Evolutionary conservation across 495 filamentous ascomycete genomes (phyloP), one percentile per base, ranked within the genome.

Genomic region (Aspergillus carlsbadensis): DNA sequence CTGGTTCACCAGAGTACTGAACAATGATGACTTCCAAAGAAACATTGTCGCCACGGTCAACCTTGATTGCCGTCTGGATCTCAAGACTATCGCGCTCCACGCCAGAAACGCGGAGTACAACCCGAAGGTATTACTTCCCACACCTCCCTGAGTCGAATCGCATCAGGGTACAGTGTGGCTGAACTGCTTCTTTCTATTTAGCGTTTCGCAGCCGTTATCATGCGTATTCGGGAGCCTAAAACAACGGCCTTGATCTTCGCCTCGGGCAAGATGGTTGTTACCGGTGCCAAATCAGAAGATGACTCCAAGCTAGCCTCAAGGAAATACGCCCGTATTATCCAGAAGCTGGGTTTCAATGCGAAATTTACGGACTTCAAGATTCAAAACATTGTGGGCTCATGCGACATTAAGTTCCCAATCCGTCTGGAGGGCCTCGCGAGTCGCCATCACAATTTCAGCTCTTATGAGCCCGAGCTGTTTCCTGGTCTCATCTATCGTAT

Each of bases 281-380:
- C 94, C 33, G 94, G 94, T 75, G 94, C 95, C 52, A 98, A 98
- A 78, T 96, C 92, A 1, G 94, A 98, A 67, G 94, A 98, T 68
- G 95, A 98, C 67, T 96, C 91, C 43, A 95, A 96, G 74, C 84
- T 98, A 66, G 94, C 94, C 2, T 95, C 90, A 37, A 86, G 95
- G 74, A 98, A 98, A 78, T 98, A 98, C 74, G 94, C 94, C 20
- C 91, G 94, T 60, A 98, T 98, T 75, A 98, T 98, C 66, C 94
- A 98, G 80, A 98, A 98, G 79, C 91, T 98, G 55, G 94, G 94
- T 50, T 98, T 98, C 84, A 96, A 96, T 61, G 92, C 95, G 57
- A 97, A 96, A 84, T 98, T 98, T 78, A 96, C 92, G 57, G 94
- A 98, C 73, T 98, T 98, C 82, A 98, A 98, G 83, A 98, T 98